These are phyloP conservation scores for Blastocystis sp. DNA, from an alignment of 352 stramenopile species.

Conservation along the genomic window DNA sequence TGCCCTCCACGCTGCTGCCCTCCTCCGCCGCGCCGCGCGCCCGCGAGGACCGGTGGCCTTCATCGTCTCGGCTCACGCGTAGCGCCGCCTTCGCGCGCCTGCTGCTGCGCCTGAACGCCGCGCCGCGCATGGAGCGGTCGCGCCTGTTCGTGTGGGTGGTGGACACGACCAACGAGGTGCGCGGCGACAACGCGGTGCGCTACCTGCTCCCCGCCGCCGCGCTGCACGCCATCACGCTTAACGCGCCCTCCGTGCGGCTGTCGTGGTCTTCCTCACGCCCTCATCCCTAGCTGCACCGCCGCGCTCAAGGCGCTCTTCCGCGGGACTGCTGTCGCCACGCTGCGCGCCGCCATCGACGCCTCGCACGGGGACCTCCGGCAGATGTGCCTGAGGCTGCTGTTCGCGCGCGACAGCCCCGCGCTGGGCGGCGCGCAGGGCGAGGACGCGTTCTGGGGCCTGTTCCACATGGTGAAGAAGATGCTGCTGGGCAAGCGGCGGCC, in stretches of 20 bases:
- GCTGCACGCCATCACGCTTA: background rate
- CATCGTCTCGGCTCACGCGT: background rate
- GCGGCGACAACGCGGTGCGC: background rate
- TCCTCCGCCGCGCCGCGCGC: background rate
- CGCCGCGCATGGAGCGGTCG: background rate
- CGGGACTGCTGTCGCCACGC: background rate
- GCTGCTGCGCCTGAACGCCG: background rate
- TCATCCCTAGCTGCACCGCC: background rate
- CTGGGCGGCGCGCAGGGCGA: background rate
- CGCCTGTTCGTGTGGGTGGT: slow-evolving; percentile 45
- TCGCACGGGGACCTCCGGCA: slow-evolving; percentile 20
- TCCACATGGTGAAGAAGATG: slow-evolving; percentile 66
- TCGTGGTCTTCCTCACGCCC: background rate
- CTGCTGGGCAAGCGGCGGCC: slow-evolving; percentile 23
- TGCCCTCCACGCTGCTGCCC: slow-evolving; percentile 4
- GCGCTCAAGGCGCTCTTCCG: background rate
- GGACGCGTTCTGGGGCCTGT: slow-evolving; percentile 51
- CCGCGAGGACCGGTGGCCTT: background rate
- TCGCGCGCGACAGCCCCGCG: background rate
- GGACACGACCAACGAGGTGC: slow-evolving; percentile 20
- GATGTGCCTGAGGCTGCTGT: slow-evolving; percentile 49
- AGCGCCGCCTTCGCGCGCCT: background rate
- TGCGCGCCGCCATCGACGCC: background rate
- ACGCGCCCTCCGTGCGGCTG: background rate
- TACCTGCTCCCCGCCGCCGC: slow-evolving; percentile 17